Base-by-base conservation (phyloP, 768 basidiomycete genomes). In the Auriscalpium orientale region DNA sequence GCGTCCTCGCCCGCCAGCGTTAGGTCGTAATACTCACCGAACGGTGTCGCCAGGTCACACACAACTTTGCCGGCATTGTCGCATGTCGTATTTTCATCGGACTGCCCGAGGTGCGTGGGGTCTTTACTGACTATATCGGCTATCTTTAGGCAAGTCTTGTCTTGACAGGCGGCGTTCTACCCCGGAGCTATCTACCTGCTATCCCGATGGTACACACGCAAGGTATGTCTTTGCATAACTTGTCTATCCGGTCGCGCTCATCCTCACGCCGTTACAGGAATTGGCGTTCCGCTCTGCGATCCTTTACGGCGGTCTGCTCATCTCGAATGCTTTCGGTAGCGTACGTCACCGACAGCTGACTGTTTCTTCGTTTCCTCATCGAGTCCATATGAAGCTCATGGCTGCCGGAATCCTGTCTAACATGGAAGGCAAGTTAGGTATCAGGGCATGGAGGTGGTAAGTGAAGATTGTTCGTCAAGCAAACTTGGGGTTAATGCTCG, bases 361-460 rank as follows among this genome's bases (percentile, higher is more conserved):
- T 43, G 13, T 8, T 9, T 11, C 28, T 43, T 18, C 40, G 18
- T 18, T 43, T 43, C 13, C 40, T 43, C 15, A 43, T 43, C 40
- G 40, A 22, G 18, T 45, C 55, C 49, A 10, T 40, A 57, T 37
- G 18, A 57, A 86, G 81, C 66, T 88, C 8, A 79, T 89, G 63
- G 89, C 86, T 15, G 87, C 87, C n/a, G 87, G 84, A 11, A 85
- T 89, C 53, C 74, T 91, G 15, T 71, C 74, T 1, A 76, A 74
- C 45, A 85, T 89, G 86, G 79, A 90, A 58, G 86, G 84, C 1
- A 75, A 74, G 51, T 71, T 79, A 4, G 87, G 86, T 1, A 82
- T 86, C 44, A 66, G 81, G 33, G 85, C 84, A 10, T 89, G 87
- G 87, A 64, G 83, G 73, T 89, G 82, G 83, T 82, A 58, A 57